Evolutionary conservation across 2,329 filamentous ascomycete species (phyloP), one percentile per base, ranked within the genome.

Genomic region (Blastomyces parvus): DNA sequence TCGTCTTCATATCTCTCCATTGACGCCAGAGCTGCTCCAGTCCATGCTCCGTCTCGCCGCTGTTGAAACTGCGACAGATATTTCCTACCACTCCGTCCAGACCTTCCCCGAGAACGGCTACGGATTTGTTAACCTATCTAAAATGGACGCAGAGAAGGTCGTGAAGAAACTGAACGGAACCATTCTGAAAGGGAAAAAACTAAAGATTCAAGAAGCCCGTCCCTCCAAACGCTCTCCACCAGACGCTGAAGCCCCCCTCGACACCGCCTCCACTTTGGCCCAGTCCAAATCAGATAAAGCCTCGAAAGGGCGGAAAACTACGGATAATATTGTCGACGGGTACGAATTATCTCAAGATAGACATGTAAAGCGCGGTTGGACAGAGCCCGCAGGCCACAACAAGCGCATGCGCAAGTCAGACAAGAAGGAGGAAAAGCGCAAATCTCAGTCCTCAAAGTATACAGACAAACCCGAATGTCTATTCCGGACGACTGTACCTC

Each of bases 81-180:
- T 97, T 61, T 96, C 92, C n/a, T 97, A 88, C 77, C 93, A 97
- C 76, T 81, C 81, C 5, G 78, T 97, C 68, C 84, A 91, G 72
- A 92, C 92, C 0, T 96, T 96, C 67, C 93, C 93, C 17, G 94
- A 99, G 68, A 88, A 86, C 73, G 87, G 85, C 61, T 99, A 91
- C 85, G 94, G 93, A 63, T 99, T 89, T 77, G 81, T 97, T 64
- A 91, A 95, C 57, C 78, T 99, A 46, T 92, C 92, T 0, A 77
- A 74, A 2, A 84, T 85, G 76, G 91, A 96, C 67, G 94, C 93
- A 11, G 88, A 93, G n/a, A 96, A 91, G 75, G 77, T 97, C 62
- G 91, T 87, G 78, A 93, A 88, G 78, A 97, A 94, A 78, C 82
- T 97, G 59, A 89, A 96, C 80, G 93, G 93, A 40, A 84, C 88